These are phyloP conservation scores for Cardamine resedifolia DNA, from an alignment of 345 rosid species.

Conservation along the genomic window DNA sequence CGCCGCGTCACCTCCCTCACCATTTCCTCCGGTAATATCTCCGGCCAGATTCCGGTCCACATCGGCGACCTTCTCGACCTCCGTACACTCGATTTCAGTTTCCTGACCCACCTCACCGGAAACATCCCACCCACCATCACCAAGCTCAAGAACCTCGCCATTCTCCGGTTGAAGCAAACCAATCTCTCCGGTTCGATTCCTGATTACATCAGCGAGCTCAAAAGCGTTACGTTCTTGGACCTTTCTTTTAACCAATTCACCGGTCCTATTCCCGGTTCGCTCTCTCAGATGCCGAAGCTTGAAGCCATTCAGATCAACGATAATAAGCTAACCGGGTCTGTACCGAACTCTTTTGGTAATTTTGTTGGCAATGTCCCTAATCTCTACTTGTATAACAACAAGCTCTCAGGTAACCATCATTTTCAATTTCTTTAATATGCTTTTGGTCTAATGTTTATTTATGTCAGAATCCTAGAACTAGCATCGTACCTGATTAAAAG, in stretches of 20 bases:
- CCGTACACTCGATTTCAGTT: conserved; percentile 45
- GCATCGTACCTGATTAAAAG: background rate
- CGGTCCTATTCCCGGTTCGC: conserved; percentile 59
- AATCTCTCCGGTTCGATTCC: conserved; percentile 59
- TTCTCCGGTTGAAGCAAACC: conserved; percentile 48
- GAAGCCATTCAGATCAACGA: conserved; percentile 53
- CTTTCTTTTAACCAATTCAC: conserved; percentile 63
- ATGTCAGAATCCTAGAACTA: background rate
- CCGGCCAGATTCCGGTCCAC: conserved; percentile 54
- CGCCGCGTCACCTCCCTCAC: conserved; percentile 56
- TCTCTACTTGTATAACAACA: conserved; percentile 63
- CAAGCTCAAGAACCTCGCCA: conserved; percentile 55
- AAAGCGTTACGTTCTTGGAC: conserved; percentile 50
- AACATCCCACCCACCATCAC: conserved; percentile 56
- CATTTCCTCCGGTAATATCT: conserved; percentile 51
- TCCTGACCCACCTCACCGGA: conserved; percentile 61
- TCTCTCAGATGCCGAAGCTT: conserved; percentile 57
- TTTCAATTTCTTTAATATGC: background rate
- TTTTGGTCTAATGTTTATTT: background rate
- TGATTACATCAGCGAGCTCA: conserved; percentile 50
- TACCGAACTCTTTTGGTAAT: conserved; percentile 62
- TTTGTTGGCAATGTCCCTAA: conserved; percentile 42
- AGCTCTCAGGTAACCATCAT: conserved; percentile 48
- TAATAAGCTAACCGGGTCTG: conserved; percentile 53
- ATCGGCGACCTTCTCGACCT: conserved; percentile 70